Base-by-base conservation (phyloP, 495 filamentous ascomycete genomes). In the Aspergillus asperescens region DNA sequence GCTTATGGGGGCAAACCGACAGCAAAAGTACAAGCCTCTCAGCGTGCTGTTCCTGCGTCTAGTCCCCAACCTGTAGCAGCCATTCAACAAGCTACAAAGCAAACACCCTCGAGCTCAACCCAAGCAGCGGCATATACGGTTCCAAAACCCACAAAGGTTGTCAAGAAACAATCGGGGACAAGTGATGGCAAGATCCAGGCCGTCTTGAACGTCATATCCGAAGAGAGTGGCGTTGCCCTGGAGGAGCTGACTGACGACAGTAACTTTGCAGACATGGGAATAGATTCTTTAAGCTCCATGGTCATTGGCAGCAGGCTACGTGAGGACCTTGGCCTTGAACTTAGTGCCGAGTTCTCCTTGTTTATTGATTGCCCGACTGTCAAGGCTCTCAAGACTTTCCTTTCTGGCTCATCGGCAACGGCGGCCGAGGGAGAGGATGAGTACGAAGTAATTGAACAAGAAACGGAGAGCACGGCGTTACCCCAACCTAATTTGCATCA, bases 171-270 rank as follows among this genome's bases (percentile, higher is more conserved):
- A 20, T 18, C 15, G 5, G n/a, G 28, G 4, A 12, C 25, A 18
- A 1, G 13, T 1, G 20, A 18, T 13, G 32, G 0, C 10, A 49
- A 49, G 16, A 9, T 23, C 59, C 16, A 51, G 43, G 2, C 19
- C 56, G 78, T 81, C 27, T 74, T 87, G 60, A 66, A 72, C 4
- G 79, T 88, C 27, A 69, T 88, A 32, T 80, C 84, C 12, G 74
- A 77, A 55, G 85, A 89, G 60, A 75, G 81, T 31, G 85, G 85
- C 45, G 73, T 87, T 45, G 72, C 71, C 35, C 60, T 77, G 10
- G 72, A 76, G 20, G 85, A 89, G 53, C 70, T 90, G 51, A 73
- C 74, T 9, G 67, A 70, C 24, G 62, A 66, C n/a, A 64, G 66
- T 25, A 62, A 66, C 37, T 77, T 80, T 46, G 67, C 72, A 1